Evolutionary conservation across 129 eudicot species (phyloP), one percentile per base, ranked within the genome.

Genomic region (Centaurea solstitialis): DNA sequence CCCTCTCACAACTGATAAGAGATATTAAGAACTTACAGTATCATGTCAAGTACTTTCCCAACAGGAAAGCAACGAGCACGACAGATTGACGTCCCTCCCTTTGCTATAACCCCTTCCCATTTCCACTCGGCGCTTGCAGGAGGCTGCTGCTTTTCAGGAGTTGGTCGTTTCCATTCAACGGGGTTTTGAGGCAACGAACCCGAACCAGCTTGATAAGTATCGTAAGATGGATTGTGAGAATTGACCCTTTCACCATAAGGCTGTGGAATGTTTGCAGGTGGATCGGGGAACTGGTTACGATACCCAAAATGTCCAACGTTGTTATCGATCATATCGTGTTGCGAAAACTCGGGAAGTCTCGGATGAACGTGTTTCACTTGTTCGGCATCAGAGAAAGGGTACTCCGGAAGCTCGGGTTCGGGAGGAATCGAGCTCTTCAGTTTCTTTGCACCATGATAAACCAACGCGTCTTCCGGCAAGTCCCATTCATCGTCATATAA

Each of bases 21-120:
- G 35, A 69, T 73, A 79, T 61, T 40, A 37, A 83, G 61, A 79
- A 90, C 98, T 92, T 90, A 95, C 99, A 95, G 79, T 47, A 72
- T 21, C 87, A 92, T 83, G 45, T 95, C 99, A 59, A 93, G 83
- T 45, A 82, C 90, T 87, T 92, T 92, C 35, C 99, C 99, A 76
- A 95, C 97, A 30, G 97, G 99, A 82, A 95, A 90, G 86, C 98
- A 92, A 41, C 99, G 97, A 72, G 98, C 99, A 22, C 91, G 99
- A 74, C 99, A 95, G 74, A 95, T 90, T 9, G 98, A 74, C 30
- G 89, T 89, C 70, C 99, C 99, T 65, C 97, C 98, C 84, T 95
- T 95, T 9, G 98, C 97, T 33, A 95, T 92, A 57, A 89, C 80
- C 28, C 99, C 99, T 84, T 92, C 97, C 99, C 99, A 95, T 79